Percentiles rank a stretch among this genome's conserved stretches.
Evolutionary conservation across 2,329 filamentous ascomycete genomes (phyloP).

Genomic region (Cucurbitaria berberidis): DNA sequence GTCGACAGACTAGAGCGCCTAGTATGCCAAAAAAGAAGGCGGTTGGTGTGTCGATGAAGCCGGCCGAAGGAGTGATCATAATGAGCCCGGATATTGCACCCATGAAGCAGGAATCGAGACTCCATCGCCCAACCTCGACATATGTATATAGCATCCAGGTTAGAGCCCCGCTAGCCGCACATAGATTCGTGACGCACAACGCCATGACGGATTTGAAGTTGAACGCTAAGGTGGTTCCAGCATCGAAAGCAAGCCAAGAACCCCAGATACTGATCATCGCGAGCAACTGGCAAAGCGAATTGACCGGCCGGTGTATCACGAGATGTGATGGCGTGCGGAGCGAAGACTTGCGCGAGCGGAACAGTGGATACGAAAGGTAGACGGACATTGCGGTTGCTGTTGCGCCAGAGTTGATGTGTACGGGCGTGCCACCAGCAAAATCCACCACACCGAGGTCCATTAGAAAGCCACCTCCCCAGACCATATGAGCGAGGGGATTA

Average conservation of each 20-base stretch:
- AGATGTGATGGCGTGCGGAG: slow-evolving; percentile 56
- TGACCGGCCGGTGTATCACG: slow-evolving; percentile 56
- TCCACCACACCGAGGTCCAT: slow-evolving; percentile 55
- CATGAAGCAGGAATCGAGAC: slow-evolving; percentile 59
- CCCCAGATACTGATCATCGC: slow-evolving; percentile 60
- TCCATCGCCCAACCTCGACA: slow-evolving; percentile 53
- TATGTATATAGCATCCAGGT: slow-evolving; percentile 58
- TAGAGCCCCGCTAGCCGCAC: slow-evolving; percentile 55
- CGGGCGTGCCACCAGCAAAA: slow-evolving; percentile 54
- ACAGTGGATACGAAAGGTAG: slow-evolving; percentile 59
- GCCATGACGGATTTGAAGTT: slow-evolving; percentile 60
- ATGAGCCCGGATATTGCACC: slow-evolving; percentile 61
- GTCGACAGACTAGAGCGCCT: slow-evolving; percentile 57
- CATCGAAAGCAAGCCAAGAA: slow-evolving; percentile 60
- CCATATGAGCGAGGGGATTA: slow-evolving; percentile 57
- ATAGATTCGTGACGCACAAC: slow-evolving; percentile 58
- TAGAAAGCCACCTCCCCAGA: slow-evolving; percentile 56
- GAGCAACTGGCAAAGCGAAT: slow-evolving; percentile 56
- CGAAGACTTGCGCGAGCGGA: slow-evolving; percentile 54
- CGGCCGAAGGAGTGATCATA: slow-evolving; percentile 59
- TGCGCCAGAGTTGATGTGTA: slow-evolving; percentile 48
- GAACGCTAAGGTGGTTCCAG: slow-evolving; percentile 56
- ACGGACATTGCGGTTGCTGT: slow-evolving; percentile 54
- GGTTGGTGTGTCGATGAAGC: slow-evolving; percentile 58
- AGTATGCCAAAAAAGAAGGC: slow-evolving; percentile 57